Conservation (phyloP, 768 basidiomycete genomes). For the Lentinus tigrinus region DNA sequence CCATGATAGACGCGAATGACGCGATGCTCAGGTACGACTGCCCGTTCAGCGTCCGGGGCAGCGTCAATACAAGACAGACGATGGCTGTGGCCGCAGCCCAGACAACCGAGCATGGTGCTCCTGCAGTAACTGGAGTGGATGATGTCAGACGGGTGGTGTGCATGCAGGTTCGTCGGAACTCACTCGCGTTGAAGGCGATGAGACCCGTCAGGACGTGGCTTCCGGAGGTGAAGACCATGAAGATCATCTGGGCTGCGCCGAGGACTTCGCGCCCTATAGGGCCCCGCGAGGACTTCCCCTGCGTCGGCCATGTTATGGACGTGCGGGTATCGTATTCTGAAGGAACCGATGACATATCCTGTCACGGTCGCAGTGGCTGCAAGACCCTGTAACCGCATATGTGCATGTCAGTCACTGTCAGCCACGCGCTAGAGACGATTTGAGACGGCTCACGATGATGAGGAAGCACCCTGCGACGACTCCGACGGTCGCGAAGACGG, state of each 20-base stretch:
- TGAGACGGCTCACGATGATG: slow-evolving; percentile 19
- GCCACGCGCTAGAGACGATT: neutral
- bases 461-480: slow-evolving; percentile 29
- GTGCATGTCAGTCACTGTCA: neutral
- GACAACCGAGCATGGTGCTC: slow-evolving; percentile 31
- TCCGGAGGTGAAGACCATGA: slow-evolving; percentile 29
- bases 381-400: slow-evolving; percentile 20
- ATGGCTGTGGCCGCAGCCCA: slow-evolving; percentile 30
- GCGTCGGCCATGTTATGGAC: slow-evolving; percentile 35
- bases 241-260: slow-evolving; percentile 29
- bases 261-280: slow-evolving; percentile 30
- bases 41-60: slow-evolving; percentile 30
- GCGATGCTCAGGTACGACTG: slow-evolving; percentile 30
- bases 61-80: slow-evolving; percentile 27
- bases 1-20: slow-evolving; percentile 28
- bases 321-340: slow-evolving; percentile 33
- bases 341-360: slow-evolving; percentile 27
- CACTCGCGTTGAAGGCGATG: slow-evolving; percentile 32
- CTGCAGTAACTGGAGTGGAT: slow-evolving; percentile 23
- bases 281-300: slow-evolving; percentile 28
- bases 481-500: slow-evolving; percentile 27
- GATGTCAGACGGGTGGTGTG: slow-evolving; percentile 4
- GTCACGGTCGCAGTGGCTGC: slow-evolving; percentile 26
- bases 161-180: too few species aligned
- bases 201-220: slow-evolving; percentile 31